Conservation (phyloP, 1,284 basidiomycete species). For the Meira nashicola region DNA sequence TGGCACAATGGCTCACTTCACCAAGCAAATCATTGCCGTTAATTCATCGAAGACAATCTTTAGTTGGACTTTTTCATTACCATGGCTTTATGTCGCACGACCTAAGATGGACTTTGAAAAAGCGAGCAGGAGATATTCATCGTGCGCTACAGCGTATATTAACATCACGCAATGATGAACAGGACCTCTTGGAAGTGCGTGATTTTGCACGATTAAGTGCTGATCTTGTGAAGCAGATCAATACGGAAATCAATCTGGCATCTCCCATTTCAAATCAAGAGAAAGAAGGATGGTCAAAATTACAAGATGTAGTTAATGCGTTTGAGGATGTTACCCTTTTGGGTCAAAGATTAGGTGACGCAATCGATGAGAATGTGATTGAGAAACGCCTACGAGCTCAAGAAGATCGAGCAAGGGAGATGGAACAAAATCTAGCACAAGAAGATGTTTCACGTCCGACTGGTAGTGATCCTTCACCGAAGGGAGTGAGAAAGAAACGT, state of each 20-base stretch:
- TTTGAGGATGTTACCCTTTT: slow-evolving; percentile 21
- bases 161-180: slow-evolving; percentile 39
- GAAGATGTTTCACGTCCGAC: slow-evolving; percentile 5
- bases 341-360: slow-evolving; percentile 28
- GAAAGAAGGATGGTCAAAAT: background rate
- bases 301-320: slow-evolving; percentile 15
- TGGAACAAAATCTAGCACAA: background rate
- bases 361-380: slow-evolving; percentile 51
- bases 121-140: slow-evolving; percentile 37
- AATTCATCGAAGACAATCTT: slow-evolving; percentile 31
- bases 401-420: slow-evolving; percentile 25
- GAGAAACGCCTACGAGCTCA: slow-evolving; percentile 34
- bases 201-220: slow-evolving; percentile 36
- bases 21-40: slow-evolving; percentile 33
- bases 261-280: background rate
- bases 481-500: background rate
- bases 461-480: background rate
- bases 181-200: slow-evolving; percentile 46
- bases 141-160: slow-evolving; percentile 43
- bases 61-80: slow-evolving; percentile 35
- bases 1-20: slow-evolving; percentile 40
- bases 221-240: slow-evolving; percentile 16
- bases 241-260: slow-evolving; percentile 8
- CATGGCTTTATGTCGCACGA: slow-evolving; percentile 33
- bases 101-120: slow-evolving; percentile 23